Conservation (phyloP, 495 filamentous ascomycete genomes). For the Chaetomium tenue region DNA sequence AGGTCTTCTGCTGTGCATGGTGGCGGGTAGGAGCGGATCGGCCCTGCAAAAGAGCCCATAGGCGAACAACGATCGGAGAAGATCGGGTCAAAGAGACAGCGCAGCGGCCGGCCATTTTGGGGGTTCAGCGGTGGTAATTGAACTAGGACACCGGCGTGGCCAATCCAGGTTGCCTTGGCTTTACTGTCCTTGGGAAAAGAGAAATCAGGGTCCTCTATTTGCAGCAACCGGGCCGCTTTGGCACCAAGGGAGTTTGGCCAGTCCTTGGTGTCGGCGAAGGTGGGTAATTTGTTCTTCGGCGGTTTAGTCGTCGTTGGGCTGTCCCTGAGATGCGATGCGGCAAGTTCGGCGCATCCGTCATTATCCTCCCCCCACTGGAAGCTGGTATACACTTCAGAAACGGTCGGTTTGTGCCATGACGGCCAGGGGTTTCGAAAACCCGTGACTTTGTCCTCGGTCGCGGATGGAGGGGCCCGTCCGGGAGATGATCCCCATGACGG, state of each 20-base stretch:
- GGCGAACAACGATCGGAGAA: slow-evolving; percentile 53
- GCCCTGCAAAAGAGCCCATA: slow-evolving; percentile 42
- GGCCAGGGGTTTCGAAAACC: slow-evolving; percentile 58
- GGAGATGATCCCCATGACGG: slow-evolving; percentile 18
- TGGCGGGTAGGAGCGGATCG: slow-evolving; percentile 50
- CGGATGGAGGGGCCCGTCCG: not conserved
- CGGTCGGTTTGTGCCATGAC: slow-evolving; percentile 40
- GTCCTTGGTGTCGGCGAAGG: slow-evolving; percentile 21
- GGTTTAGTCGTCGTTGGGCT: not conserved
- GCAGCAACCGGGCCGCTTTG: slow-evolving; percentile 26
- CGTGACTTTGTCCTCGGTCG: not conserved
- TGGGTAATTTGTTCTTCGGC: slow-evolving; percentile 6
- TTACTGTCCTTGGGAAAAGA: slow-evolving; percentile 18
- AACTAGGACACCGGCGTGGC: slow-evolving; percentile 52
- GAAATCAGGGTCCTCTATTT: slow-evolving; percentile 32
- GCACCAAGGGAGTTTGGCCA: slow-evolving; percentile 26
- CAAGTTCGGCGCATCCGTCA: slow-evolving; percentile 27
- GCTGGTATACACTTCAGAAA: slow-evolving; percentile 30
- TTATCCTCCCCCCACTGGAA: slow-evolving; percentile 32
- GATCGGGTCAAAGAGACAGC: slow-evolving; percentile 54
- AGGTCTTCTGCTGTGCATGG: slow-evolving; percentile 50
- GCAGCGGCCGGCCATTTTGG: slow-evolving; percentile 22
- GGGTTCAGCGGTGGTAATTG: slow-evolving; percentile 33
- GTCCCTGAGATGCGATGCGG: slow-evolving; percentile 23
- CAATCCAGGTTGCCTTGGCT: slow-evolving; percentile 51